Evolutionary conservation across 768 basidiomycete genomes (phyloP), one percentile per base, ranked within the genome.

Genomic region (Leccinum olivaceopallidum): DNA sequence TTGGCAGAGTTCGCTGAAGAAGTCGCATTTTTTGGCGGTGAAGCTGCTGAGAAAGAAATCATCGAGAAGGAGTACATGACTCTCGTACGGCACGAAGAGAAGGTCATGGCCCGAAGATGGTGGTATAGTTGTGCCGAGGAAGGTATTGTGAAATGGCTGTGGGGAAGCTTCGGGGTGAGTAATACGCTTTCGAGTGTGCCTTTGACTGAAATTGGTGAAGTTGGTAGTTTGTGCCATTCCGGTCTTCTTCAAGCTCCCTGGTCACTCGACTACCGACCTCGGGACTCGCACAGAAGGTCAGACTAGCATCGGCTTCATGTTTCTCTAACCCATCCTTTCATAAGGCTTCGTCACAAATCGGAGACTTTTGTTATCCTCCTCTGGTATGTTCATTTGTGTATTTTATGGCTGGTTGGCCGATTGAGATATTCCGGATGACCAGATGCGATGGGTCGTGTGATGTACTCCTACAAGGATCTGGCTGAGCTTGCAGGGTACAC

Each of bases 381-480:
- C 90, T 60, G 89, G 89, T 86, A 61, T 62, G 77, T 60, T n/a
- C 36, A 30, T 55, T 26, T 22, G 55, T 34, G 7, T 64, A 56
- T 42, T 42, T 49, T 22, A 34, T 63, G 56, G 16, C 52, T 62
- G 18, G 20, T 13, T 32, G 32, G 48, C 47, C 24, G 14, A 62
- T 48, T 48, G 39, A 24, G n/a, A 5, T 39, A 50, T 57, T 39
- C 48, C 18, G 28, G 62, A 64, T 26, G 42, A 36, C 60, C 64
- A 85, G 96, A 98, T 77, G 96, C 96, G 1, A 91, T 98, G 66
- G 95, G 95, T 34, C 85, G 95, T 20, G 87, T 97, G 30, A 94
- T 98, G 93, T 96, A 95, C 73, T 94, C 93, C 4, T 98, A 97
- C 79, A 98, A 97, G 75, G 95, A 98, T 71, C 80, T 99, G 5